Base-by-base conservation (phyloP, 2,329 filamentous ascomycete species). In the Hymenoscyphus occultus region DNA sequence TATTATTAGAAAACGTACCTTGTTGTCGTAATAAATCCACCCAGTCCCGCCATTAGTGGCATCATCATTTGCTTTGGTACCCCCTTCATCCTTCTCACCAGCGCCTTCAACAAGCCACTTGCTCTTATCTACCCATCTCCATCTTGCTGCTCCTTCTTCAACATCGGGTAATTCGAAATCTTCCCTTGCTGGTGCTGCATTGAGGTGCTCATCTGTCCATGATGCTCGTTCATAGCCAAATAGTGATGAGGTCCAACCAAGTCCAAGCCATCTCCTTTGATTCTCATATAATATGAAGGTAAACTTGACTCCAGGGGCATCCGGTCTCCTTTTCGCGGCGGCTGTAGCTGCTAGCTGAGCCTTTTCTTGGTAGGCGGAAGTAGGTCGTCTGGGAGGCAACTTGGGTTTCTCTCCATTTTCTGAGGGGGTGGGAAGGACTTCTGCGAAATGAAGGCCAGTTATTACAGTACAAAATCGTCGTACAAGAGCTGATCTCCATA, bases 11-110 rank as follows among this genome's bases (percentile, higher is more conserved):
- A 28, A 16, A 22, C 80, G 67, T 79, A 92, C 92, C 87, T 97
- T 97, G 76, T 94, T 98, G 74, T 99, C 95, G 75, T 97, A 99
- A 77, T 95, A 99, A 45, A 97, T 92, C 95, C 95, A 99, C 1
- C 93, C 95, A 71, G 89, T 87, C 82, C 85, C 75, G 75, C 80
- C 70, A 63, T 79, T 76, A 62, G 70, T 71, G 68, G 72, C 48
- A 56, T 71, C 71, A n/a, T 69, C 72, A 71, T 74, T 78, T 76
- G 72, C 74, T 64, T 74, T 80, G 69, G 5, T 72, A 74, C 80
- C 72, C 70, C 78, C 74, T 75, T 78, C 73, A 5, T 79, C 80
- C 60, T 78, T 83, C 77, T 87, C 86, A 0, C 82, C 77, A 1
- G 86, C 86, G 0, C 91, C 90, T 72, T 98, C 94, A 32, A 98